Evolutionary conservation across 257 asterid genomes (phyloP).

Genomic region (Henckelia pumila): DNA sequence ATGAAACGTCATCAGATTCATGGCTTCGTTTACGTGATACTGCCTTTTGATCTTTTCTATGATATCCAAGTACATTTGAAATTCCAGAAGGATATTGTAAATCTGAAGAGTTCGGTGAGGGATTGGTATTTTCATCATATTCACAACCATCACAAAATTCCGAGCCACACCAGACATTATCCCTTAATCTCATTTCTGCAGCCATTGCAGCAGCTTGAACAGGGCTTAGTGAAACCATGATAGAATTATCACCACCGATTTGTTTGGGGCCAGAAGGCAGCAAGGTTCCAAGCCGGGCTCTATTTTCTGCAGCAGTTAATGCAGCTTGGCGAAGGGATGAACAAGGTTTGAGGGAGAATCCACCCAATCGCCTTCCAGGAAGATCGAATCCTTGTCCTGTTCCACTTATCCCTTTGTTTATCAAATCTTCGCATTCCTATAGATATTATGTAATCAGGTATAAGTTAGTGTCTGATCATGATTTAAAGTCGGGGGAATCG

Average conservation of each 20-base stretch:
- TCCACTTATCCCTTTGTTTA: constrained; percentile 72
- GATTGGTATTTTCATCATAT: constrained; percentile 49
- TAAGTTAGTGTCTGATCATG: not conserved
- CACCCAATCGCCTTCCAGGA: constrained; percentile 87
- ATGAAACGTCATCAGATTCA: constrained; percentile 33
- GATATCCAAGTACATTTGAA: constrained; percentile 19
- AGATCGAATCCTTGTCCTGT: constrained; percentile 85
- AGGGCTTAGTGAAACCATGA: constrained; percentile 76
- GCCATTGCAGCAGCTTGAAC: constrained; percentile 99
- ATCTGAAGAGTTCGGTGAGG: constrained; percentile 32
- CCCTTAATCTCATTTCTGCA: constrained; percentile 89
- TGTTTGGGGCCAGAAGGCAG: constrained; percentile 80
- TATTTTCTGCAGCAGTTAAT: constrained; percentile 80
- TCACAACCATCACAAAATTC: constrained; percentile 55
- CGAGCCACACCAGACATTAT: constrained; percentile 91
- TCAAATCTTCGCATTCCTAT: constrained; percentile 87
- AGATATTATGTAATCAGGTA: constrained; percentile 8
- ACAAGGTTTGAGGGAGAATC: constrained; percentile 47
- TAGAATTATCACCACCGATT: constrained; percentile 78
- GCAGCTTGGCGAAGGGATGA: constrained; percentile 64
- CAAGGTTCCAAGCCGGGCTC: constrained; percentile 62
- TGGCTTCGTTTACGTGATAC: constrained; percentile 59
- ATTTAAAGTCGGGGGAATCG: not conserved
- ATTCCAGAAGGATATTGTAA: no score
- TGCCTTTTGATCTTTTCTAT: constrained; percentile 27